Evolutionary conservation across 805 yeast species (phyloP).

Genomic region (Candida dendrica): DNA sequence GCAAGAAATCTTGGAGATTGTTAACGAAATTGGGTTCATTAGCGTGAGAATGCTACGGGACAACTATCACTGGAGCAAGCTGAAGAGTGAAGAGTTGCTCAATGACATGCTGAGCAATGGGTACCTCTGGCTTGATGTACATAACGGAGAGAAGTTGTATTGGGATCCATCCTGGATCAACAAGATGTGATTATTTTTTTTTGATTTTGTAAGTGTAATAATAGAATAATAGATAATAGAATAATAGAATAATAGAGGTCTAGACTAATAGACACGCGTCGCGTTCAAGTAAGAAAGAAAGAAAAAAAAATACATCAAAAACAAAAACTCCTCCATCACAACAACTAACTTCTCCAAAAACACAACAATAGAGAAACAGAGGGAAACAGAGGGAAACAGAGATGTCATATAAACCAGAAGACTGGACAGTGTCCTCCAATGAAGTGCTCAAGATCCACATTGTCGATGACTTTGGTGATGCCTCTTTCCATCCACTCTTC

Average conservation of each 20-base stretch:
- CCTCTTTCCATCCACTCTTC: constrained; percentile 67
- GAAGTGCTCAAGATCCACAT: constrained; percentile 55
- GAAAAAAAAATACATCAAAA: background rate
- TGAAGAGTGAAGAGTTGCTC: constrained; percentile 54
- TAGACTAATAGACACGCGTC: no score
- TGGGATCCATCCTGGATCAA: constrained; percentile 77
- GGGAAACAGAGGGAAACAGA: background rate
- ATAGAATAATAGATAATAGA: no score
- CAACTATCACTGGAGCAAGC: constrained; percentile 67
- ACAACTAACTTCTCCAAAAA: no score
- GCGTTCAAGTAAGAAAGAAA: no score
- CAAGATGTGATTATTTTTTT: constrained; percentile 5
- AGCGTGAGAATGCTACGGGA: constrained; percentile 56
- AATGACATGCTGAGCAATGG: constrained; percentile 81
- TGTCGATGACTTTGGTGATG: constrained; percentile 52
- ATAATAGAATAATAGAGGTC: no score
- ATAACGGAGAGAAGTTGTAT: constrained; percentile 38
- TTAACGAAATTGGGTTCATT: constrained; percentile 73
- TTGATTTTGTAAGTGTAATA: no score
- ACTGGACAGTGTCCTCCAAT: constrained; percentile 72
- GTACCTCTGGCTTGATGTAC: constrained; percentile 76
- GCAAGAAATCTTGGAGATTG: constrained; percentile 61
- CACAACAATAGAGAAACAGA: no score
- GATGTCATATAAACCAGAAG: constrained; percentile 47
- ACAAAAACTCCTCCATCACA: background rate